Evolutionary conservation across 2,329 filamentous ascomycete species (phyloP), one percentile per base, ranked within the genome.

Genomic region (Dothistroma pini): DNA sequence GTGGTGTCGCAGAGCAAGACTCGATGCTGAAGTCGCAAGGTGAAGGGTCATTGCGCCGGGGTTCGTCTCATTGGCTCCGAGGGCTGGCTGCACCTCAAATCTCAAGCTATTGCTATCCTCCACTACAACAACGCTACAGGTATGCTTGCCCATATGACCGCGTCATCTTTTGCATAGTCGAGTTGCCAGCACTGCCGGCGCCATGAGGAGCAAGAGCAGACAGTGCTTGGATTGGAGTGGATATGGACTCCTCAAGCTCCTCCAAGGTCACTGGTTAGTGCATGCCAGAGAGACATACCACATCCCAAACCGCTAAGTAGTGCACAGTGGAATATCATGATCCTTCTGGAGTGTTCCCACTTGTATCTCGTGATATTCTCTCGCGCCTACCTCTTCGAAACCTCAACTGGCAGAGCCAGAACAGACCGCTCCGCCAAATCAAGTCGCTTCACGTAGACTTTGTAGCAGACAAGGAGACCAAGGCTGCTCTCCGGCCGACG

Each of bases 341-440:
- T 78, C 93, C 95, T 57, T 89, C 91, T 74, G 88, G 90, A 71
- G 84, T 97, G 65, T 97, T 93, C 77, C 87, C 90, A 61, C 83
- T 93, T 56, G 81, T 97, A 49, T 88, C 89, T 11, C 86, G 90
- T 2, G 87, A 93, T 60, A 81, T 99, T 60, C 82, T 89, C 47
- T 82, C 89, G 48, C 89, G 90, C 58, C 83, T 97, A 0, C 95
- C 95, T 35, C 82, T 99, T 41, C 89, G 88, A 66, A 96, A 97
- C 71, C 86, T 99, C 51, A 91, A 97, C 73, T 99, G 95, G 95
- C 96, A 97, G 75, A 96, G 95, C 14, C 91, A 96, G 63, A 89
- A 89, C 31, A 89, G 95, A 0, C 95, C 95, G 2, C 80, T 97
- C 38, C 89, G 95, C 67, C 97, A 95, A 14, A 99, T 99, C 74